Conservation (phyloP, 2,329 filamentous ascomycete species). For the Nemania bipapillata region DNA sequence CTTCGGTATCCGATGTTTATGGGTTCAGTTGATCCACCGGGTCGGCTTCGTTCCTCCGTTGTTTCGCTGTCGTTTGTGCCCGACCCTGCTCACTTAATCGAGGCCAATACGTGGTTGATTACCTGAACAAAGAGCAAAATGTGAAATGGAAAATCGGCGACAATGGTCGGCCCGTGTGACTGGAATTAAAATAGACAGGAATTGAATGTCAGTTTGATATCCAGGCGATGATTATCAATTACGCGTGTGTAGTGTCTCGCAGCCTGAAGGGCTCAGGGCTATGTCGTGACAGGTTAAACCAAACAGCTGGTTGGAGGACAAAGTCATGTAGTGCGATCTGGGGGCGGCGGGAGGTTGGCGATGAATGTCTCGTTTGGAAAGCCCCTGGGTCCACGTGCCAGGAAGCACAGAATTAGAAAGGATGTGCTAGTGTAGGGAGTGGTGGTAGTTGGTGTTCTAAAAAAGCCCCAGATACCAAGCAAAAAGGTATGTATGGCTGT, state of each 20-base stretch:
- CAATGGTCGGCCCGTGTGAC: slow-evolving; percentile 5
- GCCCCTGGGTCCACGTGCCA: slow-evolving; percentile 34
- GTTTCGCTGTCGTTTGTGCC: not conserved
- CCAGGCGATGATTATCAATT: slow-evolving; percentile 32
- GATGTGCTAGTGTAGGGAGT: slow-evolving; percentile 30
- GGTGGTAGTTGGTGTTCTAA: slow-evolving; percentile 30
- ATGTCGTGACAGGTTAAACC: slow-evolving; percentile 15
- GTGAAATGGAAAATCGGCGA: not conserved
- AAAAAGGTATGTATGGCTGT: slow-evolving; percentile 25
- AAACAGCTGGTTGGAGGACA: slow-evolving; percentile 1
- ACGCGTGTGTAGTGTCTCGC: slow-evolving; percentile 12
- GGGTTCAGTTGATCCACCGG: slow-evolving; percentile 15
- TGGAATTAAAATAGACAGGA: not conserved
- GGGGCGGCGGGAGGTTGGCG: slow-evolving; percentile 24
- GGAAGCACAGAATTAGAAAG: slow-evolving; percentile 22
- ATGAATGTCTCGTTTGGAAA: slow-evolving; percentile 14
- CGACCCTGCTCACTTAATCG: not conserved
- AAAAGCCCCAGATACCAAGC: slow-evolving; percentile 19
- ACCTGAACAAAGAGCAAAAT: slow-evolving; percentile 16
- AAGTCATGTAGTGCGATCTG: slow-evolving; percentile 22
- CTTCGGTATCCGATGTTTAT: slow-evolving; percentile 28
- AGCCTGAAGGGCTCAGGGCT: slow-evolving; percentile 4
- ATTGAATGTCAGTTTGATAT: slow-evolving; percentile 20
- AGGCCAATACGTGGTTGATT: slow-evolving; percentile 1
- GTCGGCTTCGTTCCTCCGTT: slow-evolving; percentile 11